phyloP scores from a whole-genome alignment of 768 basidiomycete species.

The Kondoa malvinella region DNA sequence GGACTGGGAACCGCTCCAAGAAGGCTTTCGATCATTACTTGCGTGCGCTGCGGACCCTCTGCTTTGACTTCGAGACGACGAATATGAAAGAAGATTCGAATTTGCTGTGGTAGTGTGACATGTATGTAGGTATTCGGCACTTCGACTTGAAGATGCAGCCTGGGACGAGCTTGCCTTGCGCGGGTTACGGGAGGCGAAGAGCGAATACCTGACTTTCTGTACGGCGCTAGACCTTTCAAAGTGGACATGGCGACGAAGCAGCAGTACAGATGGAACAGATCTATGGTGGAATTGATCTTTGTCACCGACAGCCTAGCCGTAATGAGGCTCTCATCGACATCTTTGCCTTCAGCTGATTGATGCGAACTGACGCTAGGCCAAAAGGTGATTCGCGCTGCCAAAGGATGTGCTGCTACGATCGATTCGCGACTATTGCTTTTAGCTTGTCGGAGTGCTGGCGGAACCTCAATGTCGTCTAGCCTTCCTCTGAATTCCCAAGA shows the following conservation, averaged over 20 bases:
- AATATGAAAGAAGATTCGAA: slow-evolving; percentile 29
- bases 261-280: slow-evolving; percentile 51
- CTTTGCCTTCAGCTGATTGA: no score
- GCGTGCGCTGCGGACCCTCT: slow-evolving; percentile 20
- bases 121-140: slow-evolving; percentile 25
- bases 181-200: no score
- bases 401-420: no score
- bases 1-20: slow-evolving; percentile 45
- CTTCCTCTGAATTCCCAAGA: slow-evolving; percentile 20
- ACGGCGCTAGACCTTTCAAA: neutral
- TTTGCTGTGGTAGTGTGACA: slow-evolving; percentile 32
- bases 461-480: slow-evolving; percentile 12
- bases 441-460: no score
- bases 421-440: slow-evolving; percentile 2
- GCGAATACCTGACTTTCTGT: no score
- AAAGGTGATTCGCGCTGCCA: slow-evolving; percentile 17
- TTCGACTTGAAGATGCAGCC: slow-evolving; percentile 17
- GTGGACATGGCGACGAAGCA: slow-evolving; percentile 22
- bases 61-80: slow-evolving; percentile 20
- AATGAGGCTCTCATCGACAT: no score
- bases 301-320: slow-evolving; percentile 18
- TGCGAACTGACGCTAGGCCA: no score
- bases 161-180: no score
- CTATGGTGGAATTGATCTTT: slow-evolving; percentile 27
- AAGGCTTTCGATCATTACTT: slow-evolving; percentile 33